Conservation (phyloP, 768 basidiomycete species). For the Roridomyces roridus region DNA sequence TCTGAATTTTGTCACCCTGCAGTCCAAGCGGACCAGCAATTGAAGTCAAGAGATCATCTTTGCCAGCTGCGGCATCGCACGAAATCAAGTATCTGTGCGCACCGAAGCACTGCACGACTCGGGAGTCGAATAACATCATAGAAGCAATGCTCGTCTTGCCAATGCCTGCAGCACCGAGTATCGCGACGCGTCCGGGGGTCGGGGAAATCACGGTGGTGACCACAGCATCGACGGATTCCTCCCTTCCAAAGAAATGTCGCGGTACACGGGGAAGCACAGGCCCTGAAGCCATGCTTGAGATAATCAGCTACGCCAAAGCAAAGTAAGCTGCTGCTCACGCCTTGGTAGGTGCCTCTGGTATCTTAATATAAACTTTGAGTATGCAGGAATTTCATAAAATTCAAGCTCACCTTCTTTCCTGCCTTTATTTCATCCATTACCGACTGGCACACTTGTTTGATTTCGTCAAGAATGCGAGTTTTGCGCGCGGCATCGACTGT, state of each 20-base stretch:
- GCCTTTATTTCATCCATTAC: conserved; percentile 24
- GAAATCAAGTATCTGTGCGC: conserved; percentile 21
- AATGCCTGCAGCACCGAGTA: conserved; percentile 25
- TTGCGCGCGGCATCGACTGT: conserved; percentile 18
- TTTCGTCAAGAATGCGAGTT: conserved; percentile 23
- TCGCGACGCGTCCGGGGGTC: conserved; percentile 20
- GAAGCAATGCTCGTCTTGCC: conserved; percentile 26
- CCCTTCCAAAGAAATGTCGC: conserved; percentile 20
- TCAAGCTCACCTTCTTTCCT: conserved; percentile 17
- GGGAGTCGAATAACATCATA: conserved; percentile 18
- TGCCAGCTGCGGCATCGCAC: conserved; percentile 23
- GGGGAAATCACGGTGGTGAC: conserved; percentile 14
- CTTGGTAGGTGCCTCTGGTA: conserved; percentile 2
- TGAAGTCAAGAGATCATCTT: conserved; percentile 24
- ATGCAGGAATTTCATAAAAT: neutral
- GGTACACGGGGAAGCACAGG: conserved; percentile 24
- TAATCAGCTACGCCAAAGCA: too few species aligned
- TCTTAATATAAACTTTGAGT: neutral
- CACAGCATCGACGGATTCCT: conserved; percentile 6
- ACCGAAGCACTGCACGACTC: conserved; percentile 21
- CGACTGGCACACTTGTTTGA: conserved; percentile 21
- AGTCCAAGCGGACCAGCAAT: conserved; percentile 21
- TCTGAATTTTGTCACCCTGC: conserved; percentile 24
- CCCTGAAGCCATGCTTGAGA: conserved; percentile 5
- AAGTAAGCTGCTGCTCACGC: conserved; percentile 15